Conservation (phyloP, 2,329 filamentous ascomycete species). For the Didymella pinodella region DNA sequence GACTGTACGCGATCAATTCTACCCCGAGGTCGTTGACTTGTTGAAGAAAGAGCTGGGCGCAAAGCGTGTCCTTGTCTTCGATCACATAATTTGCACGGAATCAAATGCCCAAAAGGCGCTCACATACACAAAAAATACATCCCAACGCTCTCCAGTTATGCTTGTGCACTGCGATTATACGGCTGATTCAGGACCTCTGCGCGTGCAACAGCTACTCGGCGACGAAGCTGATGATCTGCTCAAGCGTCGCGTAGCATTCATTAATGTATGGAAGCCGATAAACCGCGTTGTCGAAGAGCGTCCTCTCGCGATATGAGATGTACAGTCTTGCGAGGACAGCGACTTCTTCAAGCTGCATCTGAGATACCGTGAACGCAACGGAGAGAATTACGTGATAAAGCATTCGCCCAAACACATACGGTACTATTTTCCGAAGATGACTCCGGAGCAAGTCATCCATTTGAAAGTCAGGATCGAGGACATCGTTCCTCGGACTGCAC, state of each 20-base stretch:
- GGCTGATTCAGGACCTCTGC: conserved; percentile 53
- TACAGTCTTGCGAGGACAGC: conserved; percentile 43
- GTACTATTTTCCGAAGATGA: conserved; percentile 54
- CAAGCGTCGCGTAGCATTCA: conserved; percentile 57
- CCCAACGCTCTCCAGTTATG: conserved; percentile 57
- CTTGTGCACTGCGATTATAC: conserved; percentile 63
- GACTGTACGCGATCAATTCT: conserved; percentile 53
- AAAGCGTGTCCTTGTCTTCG: conserved; percentile 58
- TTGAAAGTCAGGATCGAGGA: conserved; percentile 37
- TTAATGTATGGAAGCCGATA: conserved; percentile 62
- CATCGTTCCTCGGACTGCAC: background rate
- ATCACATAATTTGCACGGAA: conserved; percentile 59
- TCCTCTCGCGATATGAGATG: conserved; percentile 54
- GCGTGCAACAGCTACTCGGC: conserved; percentile 56
- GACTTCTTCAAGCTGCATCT: conserved; percentile 55
- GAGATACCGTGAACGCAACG: conserved; percentile 50
- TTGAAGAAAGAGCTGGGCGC: conserved; percentile 57
- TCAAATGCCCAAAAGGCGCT: conserved; percentile 44
- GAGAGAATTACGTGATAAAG: conserved; percentile 54
- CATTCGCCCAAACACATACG: conserved; percentile 48
- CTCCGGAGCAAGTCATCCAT: conserved; percentile 48
- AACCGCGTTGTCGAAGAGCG: conserved; percentile 50
- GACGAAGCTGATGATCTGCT: conserved; percentile 55
- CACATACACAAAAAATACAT: conserved; percentile 44
- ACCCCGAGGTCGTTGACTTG: conserved; percentile 58